Evolutionary conservation across 495 filamentous ascomycete species (phyloP).

Genomic region (Tuber umbilicatum): DNA sequence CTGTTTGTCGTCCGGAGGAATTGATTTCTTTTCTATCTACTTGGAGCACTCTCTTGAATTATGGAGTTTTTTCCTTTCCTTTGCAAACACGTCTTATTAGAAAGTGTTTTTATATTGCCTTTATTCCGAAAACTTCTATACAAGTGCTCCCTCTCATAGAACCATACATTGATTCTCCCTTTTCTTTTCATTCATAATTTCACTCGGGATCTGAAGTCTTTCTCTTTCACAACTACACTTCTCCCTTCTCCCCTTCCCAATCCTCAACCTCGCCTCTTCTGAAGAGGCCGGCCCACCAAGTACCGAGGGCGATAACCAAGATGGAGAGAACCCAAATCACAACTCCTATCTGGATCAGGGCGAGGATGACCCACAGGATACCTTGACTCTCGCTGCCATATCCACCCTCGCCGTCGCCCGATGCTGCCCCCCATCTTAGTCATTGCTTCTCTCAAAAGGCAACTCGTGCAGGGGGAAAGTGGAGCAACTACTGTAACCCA

Average conservation of each 20-base stretch:
- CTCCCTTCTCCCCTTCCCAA: not conserved
- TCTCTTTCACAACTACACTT: not conserved
- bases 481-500: not conserved
- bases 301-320: not conserved
- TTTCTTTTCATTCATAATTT: not conserved
- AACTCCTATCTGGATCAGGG: not conserved
- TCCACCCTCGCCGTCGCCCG: not conserved
- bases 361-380: not conserved
- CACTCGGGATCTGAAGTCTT: not conserved
- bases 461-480: not conserved
- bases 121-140: not conserved
- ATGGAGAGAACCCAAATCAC: not conserved
- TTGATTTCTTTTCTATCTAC: not conserved
- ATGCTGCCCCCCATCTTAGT: not conserved
- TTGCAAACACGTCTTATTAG: not conserved
- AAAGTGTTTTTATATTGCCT: not conserved
- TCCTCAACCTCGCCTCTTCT: not conserved
- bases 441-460: not conserved
- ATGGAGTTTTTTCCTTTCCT: not conserved
- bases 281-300: not conserved
- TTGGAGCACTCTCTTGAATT: not conserved
- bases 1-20: not conserved
- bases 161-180: not conserved
- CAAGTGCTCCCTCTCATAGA: not conserved
- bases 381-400: not conserved